Base-by-base conservation (phyloP, 805 yeast species). In the Wickerhamiella qilinensis region DNA sequence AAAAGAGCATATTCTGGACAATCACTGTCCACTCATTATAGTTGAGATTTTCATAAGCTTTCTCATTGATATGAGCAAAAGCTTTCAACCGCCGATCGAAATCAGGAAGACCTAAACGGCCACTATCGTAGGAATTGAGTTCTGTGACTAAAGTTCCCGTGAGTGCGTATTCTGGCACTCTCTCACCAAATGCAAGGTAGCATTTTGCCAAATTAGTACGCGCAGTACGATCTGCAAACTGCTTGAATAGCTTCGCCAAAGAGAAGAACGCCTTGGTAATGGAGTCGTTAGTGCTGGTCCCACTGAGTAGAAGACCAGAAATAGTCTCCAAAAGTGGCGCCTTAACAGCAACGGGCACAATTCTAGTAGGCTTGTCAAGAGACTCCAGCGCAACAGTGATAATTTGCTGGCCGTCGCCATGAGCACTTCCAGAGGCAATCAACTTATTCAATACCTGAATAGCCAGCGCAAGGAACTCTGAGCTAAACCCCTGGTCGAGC, bases 1-100 rank as follows among this genome's bases (percentile, higher is more conserved):
- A 81, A 51, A 61, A 84, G 30, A 91, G 63, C 41, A 75, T 65
- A 38, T 75, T 71, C 53, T 77, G 69, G 17, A 91, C 40, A 3
- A 91, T 50, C 2, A 95, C 95, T 8, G 71, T 46, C 97, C 97
- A 91, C 48, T 83, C 83, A 2, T 57, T 32, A 1, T 69, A 61
- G 0, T 69, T 52, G 2, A 80, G 57, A 0, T 51, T 42, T 4
- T 37, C 9, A 51, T 67, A 81, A 3, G 59, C 46, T 1, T 54
- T 55, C 43, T 82, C 91, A 48, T 74, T 80, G 37, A 88, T 64
- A 15, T 50, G 52, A 38, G 73, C 71, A 55, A 72, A 88, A 0
- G 88, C 82, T 3, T 65, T 62, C 34, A 88, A 60, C 43, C 94
- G 67, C 38, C 69, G 69, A 42, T 75, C 88, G 55, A 77, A 88